Evolutionary conservation across 2,329 filamentous ascomycete species (phyloP).

Genomic region (Colletotrichum liaoningense): DNA sequence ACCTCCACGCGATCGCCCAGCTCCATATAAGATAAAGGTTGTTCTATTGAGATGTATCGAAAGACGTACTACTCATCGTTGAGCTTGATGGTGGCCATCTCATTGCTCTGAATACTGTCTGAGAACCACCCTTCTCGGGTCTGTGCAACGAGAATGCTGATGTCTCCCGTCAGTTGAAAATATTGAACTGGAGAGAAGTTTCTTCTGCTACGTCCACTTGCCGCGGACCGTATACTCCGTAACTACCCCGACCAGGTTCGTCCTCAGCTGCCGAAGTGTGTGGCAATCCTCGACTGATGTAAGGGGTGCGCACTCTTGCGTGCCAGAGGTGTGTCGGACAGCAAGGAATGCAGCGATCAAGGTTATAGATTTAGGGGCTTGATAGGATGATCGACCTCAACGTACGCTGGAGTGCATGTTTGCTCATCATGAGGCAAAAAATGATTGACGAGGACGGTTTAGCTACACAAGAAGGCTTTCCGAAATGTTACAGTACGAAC

Average conservation of each 20-base stretch:
- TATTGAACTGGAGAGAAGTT: neutral
- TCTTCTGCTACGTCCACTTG: neutral
- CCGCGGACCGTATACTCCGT: neutral
- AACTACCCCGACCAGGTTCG: neutral
- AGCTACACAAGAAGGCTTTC: too few relatives aligned
- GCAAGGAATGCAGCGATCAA: too few relatives aligned
- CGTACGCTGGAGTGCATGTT: too few relatives aligned
- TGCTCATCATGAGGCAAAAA: too few relatives aligned
- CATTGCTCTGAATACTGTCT: neutral
- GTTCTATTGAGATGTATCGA: constrained; percentile 43
- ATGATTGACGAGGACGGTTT: too few relatives aligned
- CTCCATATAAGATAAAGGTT: constrained; percentile 40
- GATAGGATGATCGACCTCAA: too few relatives aligned
- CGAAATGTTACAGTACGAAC: too few relatives aligned
- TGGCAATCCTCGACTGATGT: neutral
- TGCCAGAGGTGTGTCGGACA: too few relatives aligned
- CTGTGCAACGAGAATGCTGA: neutral
- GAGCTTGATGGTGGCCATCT: constrained; percentile 34
- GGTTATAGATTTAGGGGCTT: too few relatives aligned
- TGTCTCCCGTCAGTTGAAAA: neutral
- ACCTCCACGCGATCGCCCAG: constrained; percentile 43
- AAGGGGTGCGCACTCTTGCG: neutral
- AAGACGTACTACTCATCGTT: constrained; percentile 47
- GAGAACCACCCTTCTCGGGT: neutral
- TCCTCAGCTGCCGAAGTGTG: neutral